Base-by-base conservation (phyloP, 306 rosid genomes). In the Cicer pinnatifidum region DNA sequence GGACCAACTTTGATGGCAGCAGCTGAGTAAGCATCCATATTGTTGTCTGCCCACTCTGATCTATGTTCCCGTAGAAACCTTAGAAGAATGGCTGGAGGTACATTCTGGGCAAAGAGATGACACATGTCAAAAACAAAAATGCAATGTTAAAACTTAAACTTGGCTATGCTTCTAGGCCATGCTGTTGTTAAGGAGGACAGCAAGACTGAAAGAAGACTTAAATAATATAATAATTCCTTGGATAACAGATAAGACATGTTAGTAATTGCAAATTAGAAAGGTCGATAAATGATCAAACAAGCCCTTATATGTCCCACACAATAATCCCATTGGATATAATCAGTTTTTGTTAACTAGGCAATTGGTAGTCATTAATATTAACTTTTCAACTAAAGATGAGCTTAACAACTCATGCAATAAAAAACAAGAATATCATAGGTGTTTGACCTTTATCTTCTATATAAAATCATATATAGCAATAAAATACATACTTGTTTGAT, bases 21-120 rank as follows among this genome's bases (percentile, higher is more conserved):
- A 84, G 97, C 96, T 11, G 96, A 88, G 84, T 86, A 93, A 71
- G 98, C 98, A 89, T 93, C 98, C 80, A 93, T 89, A 78, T 86
- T 93, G 81, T 80, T 91, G 85, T 93, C 97, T 53, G 98, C 98
- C 98, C 98, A 93, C 80, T 93, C 98, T 37, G 98, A 93, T 65
- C 98, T 83, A 72, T 93, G 98, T 86, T 93, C 98, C 61, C 98
- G 87, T 64, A 93, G 84, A 73, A 93, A 93, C 82, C 98, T 83
- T 3, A 93, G 89, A 15, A 93, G 91, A 80, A 93, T 89, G 17
- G 97, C 98, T 71, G 98, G 98, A 72, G 97, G 96, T 56, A 93
- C 98, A 80, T 93, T 91, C 98, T 93, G 85, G 46, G 60, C 50
- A 57, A 68, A 23, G 63, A 72, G 59, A 72, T 37, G 62, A 73